Conservation (phyloP, 1,139 yeast species). For the Taiozyma sp. region DNA sequence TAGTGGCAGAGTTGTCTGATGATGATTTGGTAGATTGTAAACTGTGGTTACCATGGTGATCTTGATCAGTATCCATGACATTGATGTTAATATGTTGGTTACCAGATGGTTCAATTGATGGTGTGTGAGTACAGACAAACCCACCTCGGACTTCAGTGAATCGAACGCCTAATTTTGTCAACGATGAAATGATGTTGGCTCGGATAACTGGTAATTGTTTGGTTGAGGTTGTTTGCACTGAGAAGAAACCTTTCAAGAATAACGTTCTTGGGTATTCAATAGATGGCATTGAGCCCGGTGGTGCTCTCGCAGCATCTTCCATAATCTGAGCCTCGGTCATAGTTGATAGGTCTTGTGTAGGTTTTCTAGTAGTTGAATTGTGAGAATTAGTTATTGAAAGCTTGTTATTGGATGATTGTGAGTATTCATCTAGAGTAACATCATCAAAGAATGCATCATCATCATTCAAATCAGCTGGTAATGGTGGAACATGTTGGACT, state of each 20-base stretch:
- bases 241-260: conserved; percentile 89
- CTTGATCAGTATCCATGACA: conserved; percentile 3
- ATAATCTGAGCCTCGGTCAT: conserved; percentile 62
- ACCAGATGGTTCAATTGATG: conserved; percentile 22
- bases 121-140: conserved; percentile 73
- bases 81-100: conserved; percentile 15
- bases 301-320: conserved; percentile 65
- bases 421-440: conserved; percentile 43
- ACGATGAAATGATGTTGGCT: conserved; percentile 74
- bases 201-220: conserved; percentile 88
- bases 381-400: conserved; percentile 18
- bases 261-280: conserved; percentile 90
- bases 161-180: conserved; percentile 73
- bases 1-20: conserved; percentile 3
- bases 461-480: conserved; percentile 46
- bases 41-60: conserved; percentile 9
- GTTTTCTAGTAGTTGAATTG: conserved; percentile 9
- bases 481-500: conserved; percentile 35
- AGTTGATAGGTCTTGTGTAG: conserved; percentile 17
- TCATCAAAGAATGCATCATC: conserved; percentile 63
- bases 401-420: conserved; percentile 15
- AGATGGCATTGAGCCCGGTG: conserved; percentile 83
- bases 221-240: conserved; percentile 93
- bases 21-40: conserved; percentile 9
- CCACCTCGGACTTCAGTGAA: conserved; percentile 94